Evolutionary conservation across 1,284 basidiomycete genomes (phyloP).

Genomic region (Mycosarcoma mackinlayi): DNA sequence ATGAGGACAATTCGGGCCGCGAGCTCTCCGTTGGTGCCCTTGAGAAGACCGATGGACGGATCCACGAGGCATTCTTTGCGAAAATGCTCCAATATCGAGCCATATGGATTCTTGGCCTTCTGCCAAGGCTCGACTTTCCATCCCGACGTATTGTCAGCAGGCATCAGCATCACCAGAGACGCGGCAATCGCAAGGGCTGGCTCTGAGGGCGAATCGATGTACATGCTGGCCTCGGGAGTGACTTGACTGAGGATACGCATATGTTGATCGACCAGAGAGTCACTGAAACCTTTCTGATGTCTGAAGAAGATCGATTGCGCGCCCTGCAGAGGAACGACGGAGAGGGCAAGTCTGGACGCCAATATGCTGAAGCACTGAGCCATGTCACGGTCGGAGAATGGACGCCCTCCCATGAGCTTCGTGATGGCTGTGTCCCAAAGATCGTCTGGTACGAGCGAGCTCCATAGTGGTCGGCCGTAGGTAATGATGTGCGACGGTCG

Average conservation of each 20-base stretch:
- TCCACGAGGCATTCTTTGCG: conserved; percentile 1
- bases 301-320: not conserved
- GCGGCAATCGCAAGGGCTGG: conserved; percentile 27
- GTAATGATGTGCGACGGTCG: not conserved
- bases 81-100: not conserved
- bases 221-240: not conserved
- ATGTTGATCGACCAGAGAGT: conserved; percentile 8
- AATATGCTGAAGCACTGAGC: conserved; percentile 7
- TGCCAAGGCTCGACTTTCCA: not conserved
- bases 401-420: conserved; percentile 1
- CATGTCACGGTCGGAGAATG: not conserved
- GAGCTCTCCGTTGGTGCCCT: conserved; percentile 16
- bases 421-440: conserved; percentile 3
- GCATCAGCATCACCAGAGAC: conserved; percentile 8
- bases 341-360: conserved; percentile 10
- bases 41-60: not conserved
- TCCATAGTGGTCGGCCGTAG: conserved; percentile 33
- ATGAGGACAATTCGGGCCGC: conserved; percentile 9
- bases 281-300: not conserved
- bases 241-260: conserved; percentile 16
- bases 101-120: no score
- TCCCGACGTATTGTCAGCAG: not conserved
- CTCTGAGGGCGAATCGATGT: conserved; percentile 11
- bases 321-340: not conserved
- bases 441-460: not conserved